Evolutionary conservation across 2,329 filamentous ascomycete genomes (phyloP).

Genomic region (Penicillium sp.): DNA sequence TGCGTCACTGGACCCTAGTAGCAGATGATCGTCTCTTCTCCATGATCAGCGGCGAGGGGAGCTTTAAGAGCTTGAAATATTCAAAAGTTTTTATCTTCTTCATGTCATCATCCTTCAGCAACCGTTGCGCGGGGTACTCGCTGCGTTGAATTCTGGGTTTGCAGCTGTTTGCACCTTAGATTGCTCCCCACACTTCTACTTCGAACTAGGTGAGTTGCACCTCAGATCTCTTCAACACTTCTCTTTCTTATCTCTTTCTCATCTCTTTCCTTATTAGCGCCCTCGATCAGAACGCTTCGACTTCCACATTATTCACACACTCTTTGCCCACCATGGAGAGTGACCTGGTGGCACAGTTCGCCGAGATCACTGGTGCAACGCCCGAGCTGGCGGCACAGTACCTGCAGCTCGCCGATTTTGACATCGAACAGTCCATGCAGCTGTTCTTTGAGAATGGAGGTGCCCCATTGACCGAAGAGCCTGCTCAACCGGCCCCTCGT

Average conservation of each 20-base stretch:
- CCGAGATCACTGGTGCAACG: constrained; percentile 75
- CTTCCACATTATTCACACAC: constrained; percentile 4
- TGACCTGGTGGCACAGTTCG: constrained; percentile 73
- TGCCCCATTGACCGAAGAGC: constrained; percentile 56
- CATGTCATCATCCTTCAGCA: constrained; percentile 4
- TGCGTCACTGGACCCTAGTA: constrained; percentile 17
- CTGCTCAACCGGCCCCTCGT: constrained; percentile 34
- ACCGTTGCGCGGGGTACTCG: constrained; percentile 14
- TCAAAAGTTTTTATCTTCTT: constrained; percentile 1
- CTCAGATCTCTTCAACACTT: constrained; percentile 2
- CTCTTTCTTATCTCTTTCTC: constrained; percentile 13
- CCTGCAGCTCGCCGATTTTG: constrained; percentile 79
- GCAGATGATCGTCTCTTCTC: constrained; percentile 13
- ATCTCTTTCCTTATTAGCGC: background rate
- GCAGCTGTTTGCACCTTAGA: constrained; percentile 38
- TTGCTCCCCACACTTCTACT: constrained; percentile 20
- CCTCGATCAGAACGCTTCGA: background rate
- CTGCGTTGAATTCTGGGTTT: constrained; percentile 28
- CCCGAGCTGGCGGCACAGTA: constrained; percentile 78
- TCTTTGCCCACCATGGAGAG: constrained; percentile 63
- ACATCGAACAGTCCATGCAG: constrained; percentile 82
- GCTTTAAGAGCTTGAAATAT: constrained; percentile 1
- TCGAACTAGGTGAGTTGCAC: constrained; percentile 1
- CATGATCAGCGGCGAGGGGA: constrained; percentile 6
- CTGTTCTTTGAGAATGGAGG: constrained; percentile 91